phyloP scores from a whole-genome alignment of 495 filamentous ascomycete genomes.

The Trichoderma gamsii region DNA sequence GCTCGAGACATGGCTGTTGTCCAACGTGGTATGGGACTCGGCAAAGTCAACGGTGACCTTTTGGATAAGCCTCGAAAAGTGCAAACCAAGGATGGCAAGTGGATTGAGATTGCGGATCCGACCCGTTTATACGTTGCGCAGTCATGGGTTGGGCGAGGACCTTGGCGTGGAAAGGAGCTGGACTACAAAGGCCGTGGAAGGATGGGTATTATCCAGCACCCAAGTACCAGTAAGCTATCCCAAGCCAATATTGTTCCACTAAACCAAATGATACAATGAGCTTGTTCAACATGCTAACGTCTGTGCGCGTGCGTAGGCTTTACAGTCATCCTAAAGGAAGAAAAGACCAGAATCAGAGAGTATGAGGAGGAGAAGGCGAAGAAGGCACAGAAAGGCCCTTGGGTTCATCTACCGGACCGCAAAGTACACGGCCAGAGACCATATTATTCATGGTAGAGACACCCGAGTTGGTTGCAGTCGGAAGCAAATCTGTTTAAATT shows the following conservation, averaged over 20 bases:
- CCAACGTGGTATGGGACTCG: conserved; percentile 78
- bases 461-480: background rate
- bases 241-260: background rate
- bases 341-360: conserved; percentile 75
- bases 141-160: conserved; percentile 82
- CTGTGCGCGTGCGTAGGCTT: conserved; percentile 46
- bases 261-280: background rate
- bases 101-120: conserved; percentile 58
- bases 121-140: conserved; percentile 78
- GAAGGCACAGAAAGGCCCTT: conserved; percentile 62
- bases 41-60: conserved; percentile 29
- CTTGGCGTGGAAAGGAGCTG: conserved; percentile 40
- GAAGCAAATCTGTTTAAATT: background rate
- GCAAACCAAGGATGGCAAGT: conserved; percentile 51
- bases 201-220: conserved; percentile 54
- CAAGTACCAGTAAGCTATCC: conserved; percentile 58
- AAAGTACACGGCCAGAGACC: conserved; percentile 72
- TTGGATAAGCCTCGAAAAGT: conserved; percentile 33
- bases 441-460: conserved; percentile 76
- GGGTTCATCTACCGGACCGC: conserved; percentile 78
- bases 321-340: conserved; percentile 84
- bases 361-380: conserved; percentile 70
- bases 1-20: conserved; percentile 75
- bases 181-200: conserved; percentile 66
- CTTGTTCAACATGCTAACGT: conserved; percentile 2